These are phyloP conservation scores for Elongisporangium undulatum DNA, from an alignment of 352 stramenopile species.

Conservation along the genomic window DNA sequence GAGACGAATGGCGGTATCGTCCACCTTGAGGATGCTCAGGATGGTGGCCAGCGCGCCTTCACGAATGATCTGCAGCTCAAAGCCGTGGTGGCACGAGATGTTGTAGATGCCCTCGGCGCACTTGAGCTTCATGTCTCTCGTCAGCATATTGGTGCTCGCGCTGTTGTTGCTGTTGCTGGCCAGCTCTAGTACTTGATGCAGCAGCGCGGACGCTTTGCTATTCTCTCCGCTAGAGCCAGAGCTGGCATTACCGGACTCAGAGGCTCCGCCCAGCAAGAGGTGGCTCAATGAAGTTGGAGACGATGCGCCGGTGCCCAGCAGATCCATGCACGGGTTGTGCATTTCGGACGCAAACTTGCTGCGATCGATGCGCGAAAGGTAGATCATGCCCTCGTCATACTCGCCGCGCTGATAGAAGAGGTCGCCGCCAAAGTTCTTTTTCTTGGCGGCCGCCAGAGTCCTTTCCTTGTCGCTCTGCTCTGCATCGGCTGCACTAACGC, in stretches of 20 bases:
- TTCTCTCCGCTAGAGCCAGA: conserved; percentile 2
- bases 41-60: conserved; percentile 65
- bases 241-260: conserved; percentile 6
- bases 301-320: conserved; percentile 37
- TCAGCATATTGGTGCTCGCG: conserved; percentile 26
- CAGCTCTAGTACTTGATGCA: conserved; percentile 24
- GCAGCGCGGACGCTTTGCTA: conserved; percentile 8
- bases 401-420: conserved; percentile 83
- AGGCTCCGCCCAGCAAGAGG: conserved; percentile 30
- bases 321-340: conserved; percentile 48
- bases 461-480: conserved; percentile 19
- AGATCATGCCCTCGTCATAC: conserved; percentile 85
- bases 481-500: background rate
- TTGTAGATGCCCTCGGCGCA: conserved; percentile 75
- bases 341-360: conserved; percentile 53
- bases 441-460: conserved; percentile 21
- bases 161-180: conserved; percentile 6
- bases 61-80: conserved; percentile 65
- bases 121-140: conserved; percentile 72
- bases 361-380: conserved; percentile 77
- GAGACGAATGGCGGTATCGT: conserved; percentile 59
- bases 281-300: conserved; percentile 40
- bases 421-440: conserved; percentile 55
- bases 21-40: conserved; percentile 54
- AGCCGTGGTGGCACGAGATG: conserved; percentile 70